Percentiles rank a stretch among this genome's conserved stretches.
Evolutionary conservation across 1,284 basidiomycete genomes (phyloP).

Genomic region (Ustilago lituana): DNA sequence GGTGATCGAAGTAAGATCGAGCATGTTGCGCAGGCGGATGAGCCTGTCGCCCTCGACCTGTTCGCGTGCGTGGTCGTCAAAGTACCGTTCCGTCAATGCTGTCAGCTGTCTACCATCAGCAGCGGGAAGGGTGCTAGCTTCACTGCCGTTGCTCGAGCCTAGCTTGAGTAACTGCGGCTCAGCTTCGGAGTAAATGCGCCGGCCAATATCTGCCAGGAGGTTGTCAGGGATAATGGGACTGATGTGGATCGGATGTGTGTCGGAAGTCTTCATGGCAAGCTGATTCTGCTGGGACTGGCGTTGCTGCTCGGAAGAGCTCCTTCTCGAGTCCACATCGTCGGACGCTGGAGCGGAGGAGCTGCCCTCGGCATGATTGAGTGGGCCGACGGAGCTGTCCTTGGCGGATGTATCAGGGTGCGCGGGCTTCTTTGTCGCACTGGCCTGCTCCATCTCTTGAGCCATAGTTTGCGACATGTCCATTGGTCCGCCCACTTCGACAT

Average conservation of each 20-base stretch:
- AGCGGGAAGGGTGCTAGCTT: too few species aligned
- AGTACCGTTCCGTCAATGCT: slow-evolving; percentile 10
- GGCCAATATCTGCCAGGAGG: slow-evolving; percentile 40
- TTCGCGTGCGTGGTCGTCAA: slow-evolving; percentile 27
- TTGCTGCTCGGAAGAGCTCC: slow-evolving; percentile 7
- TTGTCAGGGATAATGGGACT: slow-evolving; percentile 55
- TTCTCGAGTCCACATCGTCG: slow-evolving; percentile 1
- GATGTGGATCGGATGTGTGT: slow-evolving; percentile 64
- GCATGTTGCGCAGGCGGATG: slow-evolving; percentile 46
- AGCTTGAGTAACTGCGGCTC: slow-evolving; percentile 23
- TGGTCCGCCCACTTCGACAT: slow-evolving; percentile 40
- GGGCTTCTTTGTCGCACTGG: slow-evolving; percentile 33
- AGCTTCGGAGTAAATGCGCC: slow-evolving; percentile 27
- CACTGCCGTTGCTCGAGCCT: neutral
- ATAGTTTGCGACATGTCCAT: slow-evolving; percentile 41
- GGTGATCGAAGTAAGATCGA: slow-evolving; percentile 46
- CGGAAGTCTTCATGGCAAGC: slow-evolving; percentile 61
- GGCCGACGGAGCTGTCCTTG: slow-evolving; percentile 17
- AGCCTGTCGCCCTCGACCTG: slow-evolving; percentile 53
- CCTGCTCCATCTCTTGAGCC: slow-evolving; percentile 46
- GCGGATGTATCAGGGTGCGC: slow-evolving; percentile 11
- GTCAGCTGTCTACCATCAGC: too few species aligned
- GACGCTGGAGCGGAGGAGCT: slow-evolving; percentile 1
- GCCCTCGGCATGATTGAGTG: slow-evolving; percentile 9
- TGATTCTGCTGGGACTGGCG: slow-evolving; percentile 20